Evolutionary conservation across 805 yeast genomes (phyloP).

Genomic region (Kluyveromyces nonfermentans): DNA sequence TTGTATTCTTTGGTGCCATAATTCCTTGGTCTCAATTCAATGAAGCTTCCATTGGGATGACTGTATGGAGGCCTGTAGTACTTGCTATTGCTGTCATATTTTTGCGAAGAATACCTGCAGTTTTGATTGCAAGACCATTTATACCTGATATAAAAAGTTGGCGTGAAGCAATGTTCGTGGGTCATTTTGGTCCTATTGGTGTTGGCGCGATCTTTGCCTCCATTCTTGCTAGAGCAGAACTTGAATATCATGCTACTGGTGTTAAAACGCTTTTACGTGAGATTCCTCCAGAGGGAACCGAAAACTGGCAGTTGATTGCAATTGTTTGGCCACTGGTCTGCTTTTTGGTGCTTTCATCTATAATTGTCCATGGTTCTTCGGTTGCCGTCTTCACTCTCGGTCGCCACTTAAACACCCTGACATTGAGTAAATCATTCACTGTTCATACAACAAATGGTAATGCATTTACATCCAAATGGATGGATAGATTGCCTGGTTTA

Average conservation of each 20-base stretch:
- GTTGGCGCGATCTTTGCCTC: slow-evolving; percentile 88
- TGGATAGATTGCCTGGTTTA: slow-evolving; percentile 73
- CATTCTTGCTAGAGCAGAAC: slow-evolving; percentile 62
- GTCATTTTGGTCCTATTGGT: slow-evolving; percentile 95
- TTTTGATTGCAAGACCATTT: slow-evolving; percentile 60
- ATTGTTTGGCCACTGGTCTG: slow-evolving; percentile 77
- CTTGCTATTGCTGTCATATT: slow-evolving; percentile 66
- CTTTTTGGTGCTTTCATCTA: slow-evolving; percentile 71
- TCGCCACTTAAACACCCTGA: slow-evolving; percentile 81
- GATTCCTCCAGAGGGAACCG: slow-evolving; percentile 38
- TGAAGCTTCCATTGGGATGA: slow-evolving; percentile 47
- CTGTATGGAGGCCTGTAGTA: slow-evolving; percentile 72
- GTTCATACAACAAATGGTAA: slow-evolving; percentile 50
- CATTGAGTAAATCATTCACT: slow-evolving; percentile 85
- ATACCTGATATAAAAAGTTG: slow-evolving; percentile 84
- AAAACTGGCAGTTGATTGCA: slow-evolving; percentile 51
- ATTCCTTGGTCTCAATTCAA: slow-evolving; percentile 83
- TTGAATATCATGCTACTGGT: slow-evolving; percentile 43
- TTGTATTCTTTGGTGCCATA: slow-evolving; percentile 84
- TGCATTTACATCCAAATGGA: slow-evolving; percentile 58
- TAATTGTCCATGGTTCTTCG: slow-evolving; percentile 85
- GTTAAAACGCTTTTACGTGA: slow-evolving; percentile 49
- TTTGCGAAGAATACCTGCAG: slow-evolving; percentile 76
- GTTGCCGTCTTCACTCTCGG: slow-evolving; percentile 72
- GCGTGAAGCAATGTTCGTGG: slow-evolving; percentile 91